These are phyloP conservation scores for Fragaria nilgerrensis DNA, from an alignment of 306 rosid genomes.

Conservation along the genomic window DNA sequence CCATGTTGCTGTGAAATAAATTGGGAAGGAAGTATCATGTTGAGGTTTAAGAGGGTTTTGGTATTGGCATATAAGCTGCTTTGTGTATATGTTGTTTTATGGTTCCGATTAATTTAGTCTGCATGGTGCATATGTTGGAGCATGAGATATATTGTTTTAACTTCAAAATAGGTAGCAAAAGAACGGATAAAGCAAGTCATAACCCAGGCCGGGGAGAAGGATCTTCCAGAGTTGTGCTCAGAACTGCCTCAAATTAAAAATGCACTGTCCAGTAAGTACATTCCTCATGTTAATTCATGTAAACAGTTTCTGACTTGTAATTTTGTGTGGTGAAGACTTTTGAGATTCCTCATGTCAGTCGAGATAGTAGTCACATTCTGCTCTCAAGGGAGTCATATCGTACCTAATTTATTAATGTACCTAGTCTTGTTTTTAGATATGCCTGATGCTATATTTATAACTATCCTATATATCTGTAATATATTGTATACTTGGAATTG, in stretches of 20 bases:
- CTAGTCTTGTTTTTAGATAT: background rate
- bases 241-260: conserved; percentile 47
- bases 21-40: background rate
- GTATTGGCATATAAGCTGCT: background rate
- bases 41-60: conserved; percentile 15
- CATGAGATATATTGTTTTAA: conserved; percentile 27
- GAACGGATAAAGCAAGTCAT: conserved; percentile 72
- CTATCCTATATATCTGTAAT: too few relatives aligned
- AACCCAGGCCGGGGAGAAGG: conserved; percentile 69
- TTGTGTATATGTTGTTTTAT: conserved; percentile 4
- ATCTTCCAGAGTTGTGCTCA: conserved; percentile 44
- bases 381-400: conserved; percentile 19
- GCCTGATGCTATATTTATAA: background rate
- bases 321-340: background rate
- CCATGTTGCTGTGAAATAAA: background rate
- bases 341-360: conserved; percentile 1
- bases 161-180: conserved; percentile 60
- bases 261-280: conserved; percentile 48
- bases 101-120: background rate
- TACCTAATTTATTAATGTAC: background rate
- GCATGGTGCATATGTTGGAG: background rate
- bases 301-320: background rate
- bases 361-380: conserved; percentile 4
- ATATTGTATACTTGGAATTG: background rate
- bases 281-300: conserved; percentile 4